Base-by-base conservation (phyloP, 257 asterid genomes). In the Jacaranda copaia region DNA sequence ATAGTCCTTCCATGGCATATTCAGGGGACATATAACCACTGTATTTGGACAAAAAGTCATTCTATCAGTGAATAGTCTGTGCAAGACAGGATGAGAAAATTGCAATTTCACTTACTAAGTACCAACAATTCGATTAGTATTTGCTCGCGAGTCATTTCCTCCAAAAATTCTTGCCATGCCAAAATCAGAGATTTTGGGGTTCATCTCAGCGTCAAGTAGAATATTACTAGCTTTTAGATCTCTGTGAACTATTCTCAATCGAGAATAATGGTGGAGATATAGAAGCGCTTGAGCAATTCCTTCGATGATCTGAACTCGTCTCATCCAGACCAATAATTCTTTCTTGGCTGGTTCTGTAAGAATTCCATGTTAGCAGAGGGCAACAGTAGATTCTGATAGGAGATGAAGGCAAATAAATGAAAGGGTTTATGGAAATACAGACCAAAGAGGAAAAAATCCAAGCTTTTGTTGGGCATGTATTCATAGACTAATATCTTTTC, bases 1-100 rank as follows among this genome's bases (percentile, higher is more conserved):
- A 80, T 7, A 39, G 18, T 18, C 84, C 84, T 57, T 69, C 74
- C 69, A 74, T 36, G 5, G 80, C 84, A 43, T 80, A 80, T 65
- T 80, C 84, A 1, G 84, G 84, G 0, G 84, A 72, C 84, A 80
- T 80, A 40, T 75, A 70, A 62, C 84, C 84, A 70, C 84, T 80
- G 42, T 14, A 18, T 55, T 53, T 66, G 13, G 58, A 66, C 11
- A 13, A 40, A n/a, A 35, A 62, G 18, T 42, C 1, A 45, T 0
- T 51, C 7, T n/a, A 36, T 4, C 16, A 51, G 2, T 15, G 14
- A 8, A 43, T 0, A 14, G 18, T 6, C 3, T 53, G 4, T 0
- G 13, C 6, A 15, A 13, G 1, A 36, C 0, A 2, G 36, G 7
- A 58, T 6, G 19, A 39, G 13, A 4, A 53, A 52, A n/a, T 38